phyloP scores from a whole-genome alignment of 1,284 basidiomycete genomes.

The Heliocybe sulcata region DNA sequence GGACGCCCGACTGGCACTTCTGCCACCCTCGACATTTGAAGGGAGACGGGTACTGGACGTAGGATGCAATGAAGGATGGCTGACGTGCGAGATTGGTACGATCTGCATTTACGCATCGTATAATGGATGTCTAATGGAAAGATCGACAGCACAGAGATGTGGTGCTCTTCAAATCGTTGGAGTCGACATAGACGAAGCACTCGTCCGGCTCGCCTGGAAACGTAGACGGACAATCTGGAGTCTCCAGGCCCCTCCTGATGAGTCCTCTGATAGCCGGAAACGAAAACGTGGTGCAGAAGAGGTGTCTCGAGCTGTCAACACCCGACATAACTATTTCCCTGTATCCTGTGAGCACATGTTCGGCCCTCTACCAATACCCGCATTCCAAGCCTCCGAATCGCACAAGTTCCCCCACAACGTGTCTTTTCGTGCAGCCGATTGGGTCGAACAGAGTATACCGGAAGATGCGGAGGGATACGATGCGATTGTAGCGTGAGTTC shows the following conservation, averaged over 20 bases:
- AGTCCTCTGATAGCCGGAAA: background rate
- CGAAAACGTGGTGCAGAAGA: conserved; percentile 5
- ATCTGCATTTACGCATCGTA: conserved; percentile 1
- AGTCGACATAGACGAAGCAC: conserved; percentile 72
- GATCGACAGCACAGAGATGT: conserved; percentile 49
- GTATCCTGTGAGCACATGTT: conserved; percentile 65
- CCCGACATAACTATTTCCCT: conserved; percentile 49
- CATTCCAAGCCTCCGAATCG: conserved; percentile 23
- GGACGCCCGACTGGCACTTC: conserved; percentile 53
- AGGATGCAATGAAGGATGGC: conserved; percentile 79
- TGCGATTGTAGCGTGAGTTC: conserved; percentile 59
- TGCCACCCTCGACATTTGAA: conserved; percentile 47
- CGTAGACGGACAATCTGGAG: conserved; percentile 64
- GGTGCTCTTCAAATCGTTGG: conserved; percentile 60
- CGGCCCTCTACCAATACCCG: conserved; percentile 63
- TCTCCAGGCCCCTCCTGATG: conserved; percentile 36
- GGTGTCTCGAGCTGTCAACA: background rate
- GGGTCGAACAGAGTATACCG: conserved; percentile 49
- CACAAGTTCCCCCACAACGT: conserved; percentile 68
- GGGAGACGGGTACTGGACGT: conserved; percentile 65
- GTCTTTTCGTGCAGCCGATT: conserved; percentile 61
- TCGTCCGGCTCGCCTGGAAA: conserved; percentile 68
- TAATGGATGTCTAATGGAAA: conserved; percentile 2
- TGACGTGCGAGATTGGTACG: conserved; percentile 76
- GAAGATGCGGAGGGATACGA: conserved; percentile 59